Conservation (phyloP, 2,329 filamentous ascomycete species). For the Pseudocercospora fuligena region DNA sequence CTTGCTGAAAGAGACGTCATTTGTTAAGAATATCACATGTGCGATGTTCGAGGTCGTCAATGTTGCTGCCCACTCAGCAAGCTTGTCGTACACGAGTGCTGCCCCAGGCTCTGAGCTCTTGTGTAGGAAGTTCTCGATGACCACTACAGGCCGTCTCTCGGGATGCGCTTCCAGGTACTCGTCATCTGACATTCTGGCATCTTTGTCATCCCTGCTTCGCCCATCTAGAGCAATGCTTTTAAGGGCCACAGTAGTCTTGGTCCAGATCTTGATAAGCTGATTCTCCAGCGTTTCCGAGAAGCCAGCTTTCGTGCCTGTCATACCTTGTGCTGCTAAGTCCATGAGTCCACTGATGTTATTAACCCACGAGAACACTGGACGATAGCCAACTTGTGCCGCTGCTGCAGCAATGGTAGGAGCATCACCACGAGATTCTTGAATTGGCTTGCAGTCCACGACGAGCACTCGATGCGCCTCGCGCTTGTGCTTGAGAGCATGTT, state of each 20-base stretch:
- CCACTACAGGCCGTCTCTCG: constrained; percentile 78
- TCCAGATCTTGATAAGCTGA: constrained; percentile 86
- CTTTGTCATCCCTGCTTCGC: constrained; percentile 73
- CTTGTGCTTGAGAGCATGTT: constrained; percentile 74
- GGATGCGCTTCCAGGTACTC: constrained; percentile 90
- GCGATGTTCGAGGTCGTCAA: constrained; percentile 86
- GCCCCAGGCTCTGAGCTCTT: constrained; percentile 60
- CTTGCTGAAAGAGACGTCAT: constrained; percentile 86
- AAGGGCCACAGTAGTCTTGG: constrained; percentile 79
- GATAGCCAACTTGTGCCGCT: constrained; percentile 83
- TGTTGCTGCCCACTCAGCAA: constrained; percentile 82
- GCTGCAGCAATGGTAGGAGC: constrained; percentile 81
- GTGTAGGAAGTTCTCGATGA: constrained; percentile 91
- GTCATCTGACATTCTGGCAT: constrained; percentile 74
- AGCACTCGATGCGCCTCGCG: constrained; percentile 71
- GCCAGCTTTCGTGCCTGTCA: constrained; percentile 90
- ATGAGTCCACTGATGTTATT: constrained; percentile 92
- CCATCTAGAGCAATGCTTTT: constrained; percentile 74
- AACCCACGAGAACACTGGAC: constrained; percentile 94
- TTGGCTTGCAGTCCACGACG: constrained; percentile 88
- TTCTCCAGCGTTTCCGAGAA: constrained; percentile 92
- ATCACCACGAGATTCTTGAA: constrained; percentile 89
- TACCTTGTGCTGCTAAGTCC: constrained; percentile 90
- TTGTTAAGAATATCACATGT: constrained; percentile 92
- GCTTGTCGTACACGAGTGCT: constrained; percentile 56